Evolutionary conservation across 2,329 filamentous ascomycete genomes (phyloP).

Genomic region (Rutstroemia sp.): DNA sequence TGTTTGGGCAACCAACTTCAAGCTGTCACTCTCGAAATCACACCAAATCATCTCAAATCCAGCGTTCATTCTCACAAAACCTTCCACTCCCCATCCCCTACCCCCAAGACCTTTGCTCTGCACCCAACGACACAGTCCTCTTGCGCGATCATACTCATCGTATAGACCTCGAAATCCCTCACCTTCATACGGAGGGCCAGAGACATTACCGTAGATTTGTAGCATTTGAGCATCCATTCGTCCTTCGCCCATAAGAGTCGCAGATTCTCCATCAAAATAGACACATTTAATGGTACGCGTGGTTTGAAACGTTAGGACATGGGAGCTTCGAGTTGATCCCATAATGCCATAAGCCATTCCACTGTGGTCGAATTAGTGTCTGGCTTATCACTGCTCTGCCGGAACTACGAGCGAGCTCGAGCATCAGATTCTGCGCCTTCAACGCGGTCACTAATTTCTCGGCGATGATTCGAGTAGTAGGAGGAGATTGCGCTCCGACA

Average conservation of each 20-base stretch:
- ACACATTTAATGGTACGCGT: slow-evolving; percentile 35
- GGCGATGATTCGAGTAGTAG: no score
- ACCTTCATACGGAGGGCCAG: slow-evolving; percentile 25
- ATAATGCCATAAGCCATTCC: slow-evolving; percentile 49
- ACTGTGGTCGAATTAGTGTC: slow-evolving; percentile 18
- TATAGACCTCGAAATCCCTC: slow-evolving; percentile 30
- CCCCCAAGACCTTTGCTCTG: slow-evolving; percentile 34
- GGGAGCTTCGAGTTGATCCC: slow-evolving; percentile 36
- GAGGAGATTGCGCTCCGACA: no score
- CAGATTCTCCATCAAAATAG: slow-evolving; percentile 45
- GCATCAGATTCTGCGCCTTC: no score
- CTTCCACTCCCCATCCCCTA: slow-evolving; percentile 41
- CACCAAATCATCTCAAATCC: slow-evolving; percentile 48
- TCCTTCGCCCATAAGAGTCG: slow-evolving; percentile 39
- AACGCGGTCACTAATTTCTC: no score
- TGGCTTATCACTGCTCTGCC: neutral
- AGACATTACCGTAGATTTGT: slow-evolving; percentile 40
- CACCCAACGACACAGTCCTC: slow-evolving; percentile 41
- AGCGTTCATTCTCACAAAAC: slow-evolving; percentile 43
- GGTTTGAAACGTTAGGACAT: slow-evolving; percentile 42
- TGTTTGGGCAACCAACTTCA: slow-evolving; percentile 36
- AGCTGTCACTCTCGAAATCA: slow-evolving; percentile 38
- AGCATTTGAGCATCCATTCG: slow-evolving; percentile 43
- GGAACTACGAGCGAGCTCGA: no score
- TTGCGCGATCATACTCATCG: slow-evolving; percentile 41